Conservation (phyloP, 129 eudicot genomes). For the Helichrysum umbraculigerum region DNA sequence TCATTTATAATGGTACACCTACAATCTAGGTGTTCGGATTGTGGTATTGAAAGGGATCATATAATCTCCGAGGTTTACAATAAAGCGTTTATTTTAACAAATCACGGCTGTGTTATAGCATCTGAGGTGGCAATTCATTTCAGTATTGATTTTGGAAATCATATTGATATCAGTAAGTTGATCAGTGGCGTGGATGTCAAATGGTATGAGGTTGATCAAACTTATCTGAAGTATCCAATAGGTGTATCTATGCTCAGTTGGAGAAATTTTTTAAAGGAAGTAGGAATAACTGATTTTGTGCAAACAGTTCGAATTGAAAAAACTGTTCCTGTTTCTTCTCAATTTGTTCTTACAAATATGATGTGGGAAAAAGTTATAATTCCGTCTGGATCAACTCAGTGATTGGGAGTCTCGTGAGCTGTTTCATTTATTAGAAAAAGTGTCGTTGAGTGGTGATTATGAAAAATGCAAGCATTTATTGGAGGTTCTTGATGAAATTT, state of each 20-base stretch:
- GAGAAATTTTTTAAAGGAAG: constrained; percentile 66
- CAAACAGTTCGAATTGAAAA: constrained; percentile 56
- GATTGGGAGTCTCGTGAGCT: constrained; percentile 87
- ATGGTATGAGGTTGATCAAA: constrained; percentile 68
- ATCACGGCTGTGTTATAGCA: constrained; percentile 61
- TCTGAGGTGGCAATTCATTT: constrained; percentile 71
- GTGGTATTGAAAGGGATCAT: constrained; percentile 53
- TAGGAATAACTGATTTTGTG: constrained; percentile 79
- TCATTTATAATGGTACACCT: constrained; percentile 77
- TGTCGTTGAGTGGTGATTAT: constrained; percentile 43
- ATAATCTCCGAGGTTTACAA: constrained; percentile 58
- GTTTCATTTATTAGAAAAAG: constrained; percentile 41
- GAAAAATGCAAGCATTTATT: constrained; percentile 53
- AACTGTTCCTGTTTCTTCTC: constrained; percentile 37
- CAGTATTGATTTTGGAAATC: constrained; percentile 57
- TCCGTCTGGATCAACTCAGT: constrained; percentile 39
- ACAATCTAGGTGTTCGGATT: constrained; percentile 61
- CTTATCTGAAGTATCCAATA: constrained; percentile 56
- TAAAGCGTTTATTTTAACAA: constrained; percentile 67
- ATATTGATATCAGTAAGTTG: constrained; percentile 48
- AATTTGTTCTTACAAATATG: constrained; percentile 31
- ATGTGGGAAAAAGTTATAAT: constrained; percentile 38
- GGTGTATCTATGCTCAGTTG: constrained; percentile 52
- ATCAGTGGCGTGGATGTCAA: constrained; percentile 49
- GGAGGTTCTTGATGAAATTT: constrained; percentile 69